A percentile compares a stretch with the other conserved stretches of the same genome.
phyloP scores from a whole-genome alignment of 164 flowering plant species.

The Tinospora cordifolia region DNA sequence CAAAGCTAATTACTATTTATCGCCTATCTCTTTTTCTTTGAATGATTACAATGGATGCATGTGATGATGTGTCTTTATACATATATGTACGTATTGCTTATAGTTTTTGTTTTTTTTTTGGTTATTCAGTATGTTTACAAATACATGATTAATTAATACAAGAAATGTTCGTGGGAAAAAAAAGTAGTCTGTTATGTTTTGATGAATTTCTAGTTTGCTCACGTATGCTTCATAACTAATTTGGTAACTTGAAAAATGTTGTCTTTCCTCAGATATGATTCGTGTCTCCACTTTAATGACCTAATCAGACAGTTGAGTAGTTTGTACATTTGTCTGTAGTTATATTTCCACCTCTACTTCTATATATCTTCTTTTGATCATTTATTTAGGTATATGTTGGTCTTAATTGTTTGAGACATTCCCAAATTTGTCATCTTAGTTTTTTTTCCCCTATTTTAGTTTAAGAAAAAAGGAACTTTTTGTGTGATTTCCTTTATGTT shows the following conservation, averaged over 20 bases:
- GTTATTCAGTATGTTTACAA: no score
- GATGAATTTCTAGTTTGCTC: constrained; percentile 3
- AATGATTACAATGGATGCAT: background rate
- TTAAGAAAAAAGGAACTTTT: no score
- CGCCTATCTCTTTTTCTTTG: background rate
- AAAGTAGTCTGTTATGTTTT: background rate
- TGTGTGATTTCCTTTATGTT: no score
- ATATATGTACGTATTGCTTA: no score
- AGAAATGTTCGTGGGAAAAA: no score
- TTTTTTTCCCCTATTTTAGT: no score
- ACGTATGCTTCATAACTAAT: constrained; percentile 11
- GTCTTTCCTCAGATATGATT: constrained; percentile 3
- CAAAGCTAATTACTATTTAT: background rate
- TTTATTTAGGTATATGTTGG: background rate
- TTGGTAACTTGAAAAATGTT: background rate
- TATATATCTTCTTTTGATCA: background rate
- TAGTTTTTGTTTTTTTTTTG: no score
- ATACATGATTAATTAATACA: no score
- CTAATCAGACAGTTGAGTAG: background rate
- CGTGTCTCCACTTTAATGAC: background rate
- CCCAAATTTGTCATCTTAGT: no score
- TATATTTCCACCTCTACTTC: background rate
- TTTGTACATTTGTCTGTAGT: background rate
- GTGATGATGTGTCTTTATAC: no score
- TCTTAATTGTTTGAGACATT: no score